phyloP scores from a whole-genome alignment of 2,329 filamentous ascomycete genomes.

The Epichloe uncinata region DNA sequence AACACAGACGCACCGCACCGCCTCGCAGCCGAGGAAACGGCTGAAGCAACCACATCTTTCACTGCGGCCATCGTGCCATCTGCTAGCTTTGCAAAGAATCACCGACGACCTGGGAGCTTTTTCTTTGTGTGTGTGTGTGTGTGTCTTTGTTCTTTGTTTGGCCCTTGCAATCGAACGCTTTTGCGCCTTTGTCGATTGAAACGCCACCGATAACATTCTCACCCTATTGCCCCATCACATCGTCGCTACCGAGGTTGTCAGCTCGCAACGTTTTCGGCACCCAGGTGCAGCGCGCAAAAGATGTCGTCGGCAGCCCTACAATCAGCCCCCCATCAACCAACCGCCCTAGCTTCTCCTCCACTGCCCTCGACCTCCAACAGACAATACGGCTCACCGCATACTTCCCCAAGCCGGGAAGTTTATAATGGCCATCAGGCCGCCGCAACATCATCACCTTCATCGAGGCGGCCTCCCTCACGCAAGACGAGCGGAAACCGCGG shows the following conservation, averaged over 20 bases:
- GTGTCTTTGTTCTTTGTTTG: background rate
- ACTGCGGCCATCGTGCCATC: background rate
- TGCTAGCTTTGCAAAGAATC: background rate
- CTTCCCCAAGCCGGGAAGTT: conserved; percentile 39
- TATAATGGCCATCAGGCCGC: conserved; percentile 41
- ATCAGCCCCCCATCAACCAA: conserved; percentile 41
- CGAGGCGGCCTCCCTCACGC: conserved; percentile 37
- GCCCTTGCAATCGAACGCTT: background rate
- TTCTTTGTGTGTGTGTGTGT: background rate
- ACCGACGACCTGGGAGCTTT: background rate
- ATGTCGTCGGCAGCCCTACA: conserved; percentile 48
- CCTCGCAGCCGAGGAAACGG: conserved; percentile 3
- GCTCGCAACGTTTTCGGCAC: background rate
- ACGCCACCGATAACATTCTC: background rate
- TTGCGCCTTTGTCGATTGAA: background rate
- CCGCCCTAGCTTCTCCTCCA: conserved; percentile 34
- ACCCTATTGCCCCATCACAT: background rate
- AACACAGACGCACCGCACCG: conserved; percentile 3
- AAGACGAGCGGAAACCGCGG: conserved; percentile 37
- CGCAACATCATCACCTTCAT: conserved; percentile 34
- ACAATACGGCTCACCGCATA: conserved; percentile 38
- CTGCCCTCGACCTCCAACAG: conserved; percentile 34
- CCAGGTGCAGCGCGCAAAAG: conserved; percentile 13
- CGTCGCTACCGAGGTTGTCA: conserved; percentile 2
- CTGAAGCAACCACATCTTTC: background rate